Evolutionary conservation across 129 eudicot species (phyloP), one percentile per base, ranked within the genome.

Genomic region (Artemisia tridentata): DNA sequence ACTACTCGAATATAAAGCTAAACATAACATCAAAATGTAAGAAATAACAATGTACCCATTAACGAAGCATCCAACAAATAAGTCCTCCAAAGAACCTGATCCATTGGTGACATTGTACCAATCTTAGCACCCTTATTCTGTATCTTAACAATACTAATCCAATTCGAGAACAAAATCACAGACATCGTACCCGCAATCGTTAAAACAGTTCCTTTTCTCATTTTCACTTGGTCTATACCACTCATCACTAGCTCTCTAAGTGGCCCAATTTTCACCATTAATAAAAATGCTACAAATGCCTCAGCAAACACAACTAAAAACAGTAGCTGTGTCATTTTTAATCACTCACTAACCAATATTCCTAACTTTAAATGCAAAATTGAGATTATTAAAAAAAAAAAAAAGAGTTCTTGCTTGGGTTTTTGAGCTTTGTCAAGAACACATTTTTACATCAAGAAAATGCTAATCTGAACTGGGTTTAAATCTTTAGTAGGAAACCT

Each of bases 101-200:
- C 98, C 98, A 92, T 92, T 0, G 98, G 98, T 69, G 98, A 82
- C 98, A 92, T 92, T 5, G 95, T 85, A 49, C 98, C 98, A 87
- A 89, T 82, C 79, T 92, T 92, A 56, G 91, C 95, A 68, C 98
- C 96, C 72, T 89, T 92, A 41, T 87, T 92, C 81, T 92, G 98
- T 80, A 92, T 92, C 86, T 89, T 92, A 69, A 89, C 84, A 81
- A 92, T 89, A 85, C 88, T 92, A 57, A 85, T 59, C 61, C 88
- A 82, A 58, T 90, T 85, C 11, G 96, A 92, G 18, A 89, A 77
- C 48, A 92, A 63, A 0, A 92, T 92, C 50, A 84, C 95, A 71
- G 87, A 81, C 75, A 92, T 83, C 17, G 98, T 92, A 29, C 92
- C 95, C 51, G 96, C 98, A 73, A 92, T 87, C 10, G 98, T 89